Conservation (phyloP, 2,329 filamentous ascomycete species). For the Acephala macrosclerotiorum region DNA sequence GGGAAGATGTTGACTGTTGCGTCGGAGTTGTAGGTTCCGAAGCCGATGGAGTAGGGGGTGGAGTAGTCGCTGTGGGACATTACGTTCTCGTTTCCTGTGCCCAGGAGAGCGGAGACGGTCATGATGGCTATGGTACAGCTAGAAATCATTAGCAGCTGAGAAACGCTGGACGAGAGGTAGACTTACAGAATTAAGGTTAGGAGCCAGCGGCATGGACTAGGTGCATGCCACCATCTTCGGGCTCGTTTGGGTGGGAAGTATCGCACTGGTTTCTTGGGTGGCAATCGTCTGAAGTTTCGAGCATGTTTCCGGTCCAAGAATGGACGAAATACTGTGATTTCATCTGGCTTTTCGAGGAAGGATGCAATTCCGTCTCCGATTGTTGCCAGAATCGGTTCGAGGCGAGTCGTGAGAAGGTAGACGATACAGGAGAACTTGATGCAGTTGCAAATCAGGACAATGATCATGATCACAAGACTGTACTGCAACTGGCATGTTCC, state of each 20-base stretch:
- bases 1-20: slow-evolving; percentile 21
- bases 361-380: slow-evolving; percentile 48
- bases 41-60: slow-evolving; percentile 22
- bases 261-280: background rate
- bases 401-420: slow-evolving; percentile 19
- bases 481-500: slow-evolving; percentile 34
- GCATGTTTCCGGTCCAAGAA: slow-evolving; percentile 37
- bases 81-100: slow-evolving; percentile 16
- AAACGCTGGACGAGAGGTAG: background rate
- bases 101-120: background rate
- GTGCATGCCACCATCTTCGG: slow-evolving; percentile 32
- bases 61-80: background rate
- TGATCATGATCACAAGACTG: slow-evolving; percentile 33
- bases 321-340: slow-evolving; percentile 36
- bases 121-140: slow-evolving; percentile 17
- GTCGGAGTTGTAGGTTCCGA: slow-evolving; percentile 28
- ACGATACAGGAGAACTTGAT: slow-evolving; percentile 30
- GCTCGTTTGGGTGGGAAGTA: slow-evolving; percentile 15
- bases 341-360: slow-evolving; percentile 45
- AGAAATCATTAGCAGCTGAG: slow-evolving; percentile 1
- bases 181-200: slow-evolving; percentile 28
- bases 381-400: slow-evolving; percentile 40
- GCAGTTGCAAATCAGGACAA: slow-evolving; percentile 26
- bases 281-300: slow-evolving; percentile 15
- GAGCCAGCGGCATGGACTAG: slow-evolving; percentile 25